Conservation (phyloP, 108 stramenopile species). For the Fragilaria crotonensis region DNA sequence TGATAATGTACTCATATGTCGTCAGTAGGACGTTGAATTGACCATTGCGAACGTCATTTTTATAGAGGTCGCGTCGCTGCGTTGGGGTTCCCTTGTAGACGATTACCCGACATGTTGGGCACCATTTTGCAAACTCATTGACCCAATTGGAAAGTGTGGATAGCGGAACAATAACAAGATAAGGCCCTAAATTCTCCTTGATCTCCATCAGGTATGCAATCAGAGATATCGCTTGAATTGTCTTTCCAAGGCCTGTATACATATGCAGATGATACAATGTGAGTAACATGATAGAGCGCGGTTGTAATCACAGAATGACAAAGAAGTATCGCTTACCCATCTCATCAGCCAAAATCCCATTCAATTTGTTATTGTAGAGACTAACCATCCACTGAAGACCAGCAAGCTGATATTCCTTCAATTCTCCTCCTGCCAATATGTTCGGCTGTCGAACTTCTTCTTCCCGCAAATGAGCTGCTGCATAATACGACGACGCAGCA, state of each 20-base stretch:
- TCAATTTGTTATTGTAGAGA: conserved; percentile 83
- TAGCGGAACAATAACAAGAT: conserved; percentile 87
- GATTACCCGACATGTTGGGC: conserved; percentile 51
- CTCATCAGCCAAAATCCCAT: conserved; percentile 93
- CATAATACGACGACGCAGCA: conserved; percentile 65
- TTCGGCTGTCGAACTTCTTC: conserved; percentile 80
- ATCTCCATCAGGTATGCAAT: conserved; percentile 84
- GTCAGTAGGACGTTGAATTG: conserved; percentile 88
- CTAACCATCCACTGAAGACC: conserved; percentile 97
- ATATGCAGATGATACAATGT: too few species aligned
- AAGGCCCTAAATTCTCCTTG: conserved; percentile 75
- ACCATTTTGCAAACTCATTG: conserved; percentile 81
- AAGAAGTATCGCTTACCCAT: conserved; percentile 29
- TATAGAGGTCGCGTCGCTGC: conserved; percentile 63
- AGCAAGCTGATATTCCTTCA: conserved; percentile 95
- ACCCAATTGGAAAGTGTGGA: conserved; percentile 88
- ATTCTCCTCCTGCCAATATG: conserved; percentile 64
- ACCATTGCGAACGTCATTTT: conserved; percentile 64
- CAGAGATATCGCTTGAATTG: conserved; percentile 91
- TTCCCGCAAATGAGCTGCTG: conserved; percentile 60
- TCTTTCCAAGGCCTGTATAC: conserved; percentile 89
- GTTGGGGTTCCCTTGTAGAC: conserved; percentile 73
- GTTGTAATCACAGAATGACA: conserved; percentile 6
- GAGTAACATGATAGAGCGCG: too few species aligned
- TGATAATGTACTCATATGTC: conserved; percentile 90